Evolutionary conservation across 108 stramenopile species (phyloP).

Genomic region (Fragilaria crotonensis): DNA sequence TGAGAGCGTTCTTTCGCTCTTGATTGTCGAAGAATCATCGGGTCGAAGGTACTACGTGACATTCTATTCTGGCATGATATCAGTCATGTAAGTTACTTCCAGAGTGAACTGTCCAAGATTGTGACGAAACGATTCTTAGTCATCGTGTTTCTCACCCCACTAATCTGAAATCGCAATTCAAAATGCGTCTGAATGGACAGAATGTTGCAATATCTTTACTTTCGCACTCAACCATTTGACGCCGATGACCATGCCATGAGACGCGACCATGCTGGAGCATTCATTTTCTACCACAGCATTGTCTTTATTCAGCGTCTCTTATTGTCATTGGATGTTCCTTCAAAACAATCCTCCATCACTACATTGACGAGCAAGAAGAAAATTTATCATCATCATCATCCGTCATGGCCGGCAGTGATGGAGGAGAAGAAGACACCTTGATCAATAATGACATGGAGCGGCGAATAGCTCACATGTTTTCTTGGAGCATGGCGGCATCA

Average conservation of each 20-base stretch:
- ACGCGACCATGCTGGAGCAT: slow-evolving; percentile 1
- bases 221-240: slow-evolving; percentile 15
- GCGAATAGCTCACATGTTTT: slow-evolving; percentile 13
- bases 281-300: slow-evolving; percentile 1
- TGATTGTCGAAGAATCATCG: slow-evolving; percentile 37
- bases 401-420: not conserved
- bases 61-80: slow-evolving; percentile 15
- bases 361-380: not conserved
- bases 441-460: not conserved
- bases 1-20: slow-evolving; percentile 44
- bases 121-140: too few relatives aligned
- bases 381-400: not conserved
- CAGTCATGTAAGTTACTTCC: too few relatives aligned
- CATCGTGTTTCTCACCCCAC: too few relatives aligned
- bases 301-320: slow-evolving; percentile 4
- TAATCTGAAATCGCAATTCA: too few relatives aligned
- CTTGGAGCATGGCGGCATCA: not conserved
- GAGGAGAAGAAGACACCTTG: not conserved
- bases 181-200: too few relatives aligned
- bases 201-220: slow-evolving; percentile 17
- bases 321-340: slow-evolving; percentile 13
- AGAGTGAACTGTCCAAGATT: too few relatives aligned
- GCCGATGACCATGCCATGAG: slow-evolving; percentile 19
- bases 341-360: slow-evolving; percentile 9
- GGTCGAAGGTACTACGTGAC: slow-evolving; percentile 10